phyloP scores from a whole-genome alignment of 169 alveolate species.

The Sarcocystis neurona region DNA sequence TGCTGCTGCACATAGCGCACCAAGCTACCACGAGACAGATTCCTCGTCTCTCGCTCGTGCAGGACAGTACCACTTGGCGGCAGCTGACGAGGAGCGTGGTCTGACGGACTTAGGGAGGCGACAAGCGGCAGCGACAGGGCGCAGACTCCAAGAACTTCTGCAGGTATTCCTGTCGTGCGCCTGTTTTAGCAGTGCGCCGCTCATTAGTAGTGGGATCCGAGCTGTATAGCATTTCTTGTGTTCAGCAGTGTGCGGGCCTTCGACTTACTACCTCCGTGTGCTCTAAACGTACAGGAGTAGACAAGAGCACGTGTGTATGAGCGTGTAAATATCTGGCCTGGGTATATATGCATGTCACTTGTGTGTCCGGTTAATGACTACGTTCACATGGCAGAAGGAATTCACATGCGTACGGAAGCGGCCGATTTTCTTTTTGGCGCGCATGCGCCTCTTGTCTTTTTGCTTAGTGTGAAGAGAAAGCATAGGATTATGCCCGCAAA shows the following conservation, averaged over 20 bases:
- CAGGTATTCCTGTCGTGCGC: not conserved
- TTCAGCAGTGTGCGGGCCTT: not conserved
- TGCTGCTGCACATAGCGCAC: not conserved
- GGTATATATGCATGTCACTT: too few species aligned
- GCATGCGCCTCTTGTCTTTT: too few species aligned
- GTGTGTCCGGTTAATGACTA: too few species aligned
- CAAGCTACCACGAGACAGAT: not conserved
- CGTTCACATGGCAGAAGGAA: too few species aligned
- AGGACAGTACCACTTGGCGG: not conserved
- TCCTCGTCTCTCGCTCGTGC: not conserved
- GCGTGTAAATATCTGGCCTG: too few species aligned
- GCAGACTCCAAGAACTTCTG: conserved; percentile 11
- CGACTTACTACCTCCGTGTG: not conserved
- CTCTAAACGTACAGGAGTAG: too few species aligned
- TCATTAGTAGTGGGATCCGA: not conserved
- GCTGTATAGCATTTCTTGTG: not conserved
- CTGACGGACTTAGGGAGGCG: not conserved
- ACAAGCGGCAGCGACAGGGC: not conserved
- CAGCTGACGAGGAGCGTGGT: not conserved
- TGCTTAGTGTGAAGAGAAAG: too few species aligned
- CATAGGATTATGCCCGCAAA: too few species aligned
- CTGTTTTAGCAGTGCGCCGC: not conserved
- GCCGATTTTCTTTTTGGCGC: too few species aligned
- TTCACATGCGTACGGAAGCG: too few species aligned
- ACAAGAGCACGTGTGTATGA: too few species aligned